Conservation (phyloP, 1,284 basidiomycete species). For the Fomitiporia mediterranea region DNA sequence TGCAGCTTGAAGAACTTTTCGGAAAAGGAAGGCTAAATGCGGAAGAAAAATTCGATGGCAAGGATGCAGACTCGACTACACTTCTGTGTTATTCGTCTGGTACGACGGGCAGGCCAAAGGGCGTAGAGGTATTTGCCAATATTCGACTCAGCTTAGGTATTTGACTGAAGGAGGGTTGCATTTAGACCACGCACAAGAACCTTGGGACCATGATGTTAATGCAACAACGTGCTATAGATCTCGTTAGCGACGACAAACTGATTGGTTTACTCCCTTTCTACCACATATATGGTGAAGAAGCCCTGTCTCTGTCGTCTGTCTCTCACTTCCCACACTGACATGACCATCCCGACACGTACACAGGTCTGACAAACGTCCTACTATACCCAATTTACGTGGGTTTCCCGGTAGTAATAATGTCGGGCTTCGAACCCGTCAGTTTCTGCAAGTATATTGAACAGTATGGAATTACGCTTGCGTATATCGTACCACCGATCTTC, state of each 20-base stretch:
- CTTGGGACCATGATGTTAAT: constrained; percentile 48
- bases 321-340: not conserved
- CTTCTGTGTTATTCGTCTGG: constrained; percentile 68
- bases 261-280: constrained; percentile 61
- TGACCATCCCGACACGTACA: too few species aligned
- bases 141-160: not conserved
- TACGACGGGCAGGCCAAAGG: constrained; percentile 58
- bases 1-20: constrained; percentile 41
- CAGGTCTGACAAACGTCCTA: constrained; percentile 52
- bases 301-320: not conserved
- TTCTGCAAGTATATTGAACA: constrained; percentile 65
- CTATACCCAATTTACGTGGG: constrained; percentile 58
- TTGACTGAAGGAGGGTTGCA: not conserved
- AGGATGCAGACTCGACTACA: constrained; percentile 45
- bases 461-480: constrained; percentile 55
- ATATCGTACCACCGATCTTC: constrained; percentile 84
- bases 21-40: constrained; percentile 38
- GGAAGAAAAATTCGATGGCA: constrained; percentile 49
- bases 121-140: constrained; percentile 31
- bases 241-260: constrained; percentile 41
- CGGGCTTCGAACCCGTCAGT: constrained; percentile 67
- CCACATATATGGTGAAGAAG: constrained; percentile 54
- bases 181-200: constrained; percentile 63
- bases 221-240: constrained; percentile 37
- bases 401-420: constrained; percentile 60